These are phyloP conservation scores for Botryosphaeria dothidea DNA, from an alignment of 2,329 filamentous ascomycete genomes.

Conservation along the genomic window DNA sequence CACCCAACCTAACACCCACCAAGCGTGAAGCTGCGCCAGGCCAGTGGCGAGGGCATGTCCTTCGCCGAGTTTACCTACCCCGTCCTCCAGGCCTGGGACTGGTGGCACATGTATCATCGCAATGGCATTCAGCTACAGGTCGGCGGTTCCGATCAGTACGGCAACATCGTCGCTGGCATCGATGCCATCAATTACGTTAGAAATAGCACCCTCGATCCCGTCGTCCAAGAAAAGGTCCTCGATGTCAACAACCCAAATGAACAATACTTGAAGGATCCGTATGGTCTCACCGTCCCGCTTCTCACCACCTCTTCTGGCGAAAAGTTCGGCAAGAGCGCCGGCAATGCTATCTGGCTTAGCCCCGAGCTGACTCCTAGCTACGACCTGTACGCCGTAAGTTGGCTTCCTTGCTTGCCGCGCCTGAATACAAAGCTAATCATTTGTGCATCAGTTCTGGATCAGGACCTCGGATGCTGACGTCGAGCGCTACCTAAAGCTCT, in stretches of 20 bases:
- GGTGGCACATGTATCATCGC: constrained; percentile 80
- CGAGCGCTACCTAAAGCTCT: constrained; percentile 78
- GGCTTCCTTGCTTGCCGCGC: not conserved
- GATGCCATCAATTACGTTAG: constrained; percentile 79
- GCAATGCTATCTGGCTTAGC: constrained; percentile 93
- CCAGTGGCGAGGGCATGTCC: constrained; percentile 88
- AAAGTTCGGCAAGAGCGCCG: constrained; percentile 94
- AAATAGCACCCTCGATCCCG: constrained; percentile 49
- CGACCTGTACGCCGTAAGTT: constrained; percentile 72
- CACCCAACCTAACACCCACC: constrained; percentile 25
- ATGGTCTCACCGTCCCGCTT: constrained; percentile 89
- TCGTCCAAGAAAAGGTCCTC: constrained; percentile 24
- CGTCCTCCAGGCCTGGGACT: constrained; percentile 93
- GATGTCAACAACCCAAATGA: constrained; percentile 30
- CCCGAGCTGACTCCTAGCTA: constrained; percentile 76
- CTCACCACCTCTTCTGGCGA: constrained; percentile 80
- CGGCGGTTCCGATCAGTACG: constrained; percentile 92
- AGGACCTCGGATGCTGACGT: constrained; percentile 79
- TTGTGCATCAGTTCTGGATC: constrained; percentile 71
- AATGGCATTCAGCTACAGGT: constrained; percentile 79
- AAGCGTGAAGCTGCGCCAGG: constrained; percentile 78
- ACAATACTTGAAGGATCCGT: constrained; percentile 52
- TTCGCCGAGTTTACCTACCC: constrained; percentile 93
- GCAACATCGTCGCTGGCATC: constrained; percentile 90
- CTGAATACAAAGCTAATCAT: constrained; percentile 12